These are phyloP conservation scores for Senna tora DNA, from an alignment of 306 rosid species.

Conservation along the genomic window DNA sequence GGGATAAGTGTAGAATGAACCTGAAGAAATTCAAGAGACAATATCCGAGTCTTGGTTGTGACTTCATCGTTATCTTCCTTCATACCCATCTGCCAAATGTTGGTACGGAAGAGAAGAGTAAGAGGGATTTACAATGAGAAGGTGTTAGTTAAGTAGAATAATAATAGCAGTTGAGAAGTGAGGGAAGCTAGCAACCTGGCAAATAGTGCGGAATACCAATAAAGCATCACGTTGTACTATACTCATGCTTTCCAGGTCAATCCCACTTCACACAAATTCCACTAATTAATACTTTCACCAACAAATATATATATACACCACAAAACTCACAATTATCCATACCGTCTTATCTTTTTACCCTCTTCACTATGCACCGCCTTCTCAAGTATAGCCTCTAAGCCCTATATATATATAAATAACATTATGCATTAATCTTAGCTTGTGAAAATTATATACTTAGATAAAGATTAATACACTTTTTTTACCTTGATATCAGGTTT, in stretches of 20 bases:
- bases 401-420: slow-evolving; percentile 73
- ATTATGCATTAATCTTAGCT: slow-evolving; percentile 34
- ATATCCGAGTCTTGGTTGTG: slow-evolving; percentile 83
- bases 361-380: slow-evolving; percentile 92
- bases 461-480: slow-evolving; percentile 25
- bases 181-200: slow-evolving; percentile 84
- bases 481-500: slow-evolving; percentile 94
- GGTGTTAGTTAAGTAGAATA: slow-evolving; percentile 37
- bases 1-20: too few relatives aligned
- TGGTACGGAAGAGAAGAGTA: slow-evolving; percentile 32
- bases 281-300: slow-evolving; percentile 38
- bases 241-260: slow-evolving; percentile 91
- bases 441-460: slow-evolving; percentile 30
- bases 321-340: too few relatives aligned
- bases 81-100: slow-evolving; percentile 85
- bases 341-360: slow-evolving; percentile 94
- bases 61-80: slow-evolving; percentile 95
- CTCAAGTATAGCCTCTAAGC: slow-evolving; percentile 95
- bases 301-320: too few relatives aligned
- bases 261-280: slow-evolving; percentile 67
- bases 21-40: slow-evolving; percentile 99
- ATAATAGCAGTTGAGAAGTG: slow-evolving; percentile 28
- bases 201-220: slow-evolving; percentile 91
- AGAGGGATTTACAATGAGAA: slow-evolving; percentile 31
- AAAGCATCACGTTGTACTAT: slow-evolving; percentile 82